These are phyloP conservation scores for Irpex lacteus DNA, from an alignment of 1,284 basidiomycete species.

Conservation along the genomic window DNA sequence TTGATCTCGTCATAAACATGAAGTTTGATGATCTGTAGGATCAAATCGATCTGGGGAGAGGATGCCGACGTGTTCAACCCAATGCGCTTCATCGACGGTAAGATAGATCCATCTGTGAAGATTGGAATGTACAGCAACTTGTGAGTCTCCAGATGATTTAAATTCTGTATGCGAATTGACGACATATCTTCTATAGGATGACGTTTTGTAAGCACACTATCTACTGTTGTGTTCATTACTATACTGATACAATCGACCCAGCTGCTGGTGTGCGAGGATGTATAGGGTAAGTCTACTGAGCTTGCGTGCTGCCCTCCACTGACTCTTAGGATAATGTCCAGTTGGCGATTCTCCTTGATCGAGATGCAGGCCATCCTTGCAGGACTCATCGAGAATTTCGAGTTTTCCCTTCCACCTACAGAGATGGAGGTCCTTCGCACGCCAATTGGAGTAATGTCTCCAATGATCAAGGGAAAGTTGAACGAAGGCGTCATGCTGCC, in stretches of 20 bases:
- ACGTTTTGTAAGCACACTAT: slow-evolving; percentile 7
- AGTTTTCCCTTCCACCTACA: slow-evolving; percentile 14
- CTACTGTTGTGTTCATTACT: not conserved
- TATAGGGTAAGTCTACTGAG: slow-evolving; percentile 5
- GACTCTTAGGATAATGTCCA: not conserved
- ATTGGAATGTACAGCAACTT: not conserved
- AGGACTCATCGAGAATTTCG: slow-evolving; percentile 11
- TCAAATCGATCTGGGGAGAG: slow-evolving; percentile 9
- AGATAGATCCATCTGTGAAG: slow-evolving; percentile 5
- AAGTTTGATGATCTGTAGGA: not conserved
- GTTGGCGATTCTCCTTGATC: slow-evolving; percentile 15
- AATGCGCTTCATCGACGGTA: slow-evolving; percentile 8
- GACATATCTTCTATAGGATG: slow-evolving; percentile 2
- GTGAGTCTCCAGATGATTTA: not conserved
- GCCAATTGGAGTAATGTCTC: slow-evolving; percentile 19
- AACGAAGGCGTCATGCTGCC: slow-evolving; percentile 21
- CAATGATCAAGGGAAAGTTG: slow-evolving; percentile 19
- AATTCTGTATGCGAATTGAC: too few relatives aligned
- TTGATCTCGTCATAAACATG: not conserved
- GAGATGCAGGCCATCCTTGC: slow-evolving; percentile 12
- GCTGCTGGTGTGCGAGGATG: slow-evolving; percentile 14
- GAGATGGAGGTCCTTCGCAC: slow-evolving; percentile 20
- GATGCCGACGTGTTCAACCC: slow-evolving; percentile 12
- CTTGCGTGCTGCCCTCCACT: too few relatives aligned
- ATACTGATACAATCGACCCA: not conserved